Base-by-base conservation (phyloP, 2,329 filamentous ascomycete species). In the Alternaria arbusti region DNA sequence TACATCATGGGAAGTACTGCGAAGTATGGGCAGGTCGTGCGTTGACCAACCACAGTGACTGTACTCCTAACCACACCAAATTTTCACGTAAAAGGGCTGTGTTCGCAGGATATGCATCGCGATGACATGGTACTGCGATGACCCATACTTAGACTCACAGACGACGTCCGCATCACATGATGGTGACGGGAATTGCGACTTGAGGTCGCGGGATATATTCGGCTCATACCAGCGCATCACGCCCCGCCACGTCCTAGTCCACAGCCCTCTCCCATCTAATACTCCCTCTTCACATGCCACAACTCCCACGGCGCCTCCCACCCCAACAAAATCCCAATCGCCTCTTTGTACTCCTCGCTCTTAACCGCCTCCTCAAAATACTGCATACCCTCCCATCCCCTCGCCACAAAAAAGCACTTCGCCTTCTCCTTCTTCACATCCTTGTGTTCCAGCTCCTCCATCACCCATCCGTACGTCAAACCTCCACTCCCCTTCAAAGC, bases 351-450 rank as follows among this genome's bases (percentile, higher is more conserved):
- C 44, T 44, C 60, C 9, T 55, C 17, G 3, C 46, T 55, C 25
- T 17, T 17, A 0, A 63, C 11, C 12, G 59, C 6, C 15, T 59
- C 44, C 20, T 59, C 49, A 46, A 63, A 63, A 40, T n/a, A 52
- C 49, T 36, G 43, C 60, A 63, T 63, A 9, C 56, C 44, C 32
- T 59, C 56, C 56, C 60, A 63, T 5, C 60, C 50, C 44, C 60
- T 63, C 2, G 49, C 44, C 32, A 63, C 60, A 26, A 63, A 36
- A 30, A 63, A 59, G 28, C 60, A 59, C 4, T 32, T 45, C 3
- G 49, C 2, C 30, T 54, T 61, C 4, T 20, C 44, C 28, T 50
- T 52, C 23, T 40, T 36, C 10, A 59, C 11, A 30, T 45, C 50
- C 30, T 54, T 51, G 30, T 63, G 55, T 5, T 63, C 60, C 30